Evolutionary conservation across 2,329 filamentous ascomycete species (phyloP).

Genomic region (Talaromyces pinophilus): DNA sequence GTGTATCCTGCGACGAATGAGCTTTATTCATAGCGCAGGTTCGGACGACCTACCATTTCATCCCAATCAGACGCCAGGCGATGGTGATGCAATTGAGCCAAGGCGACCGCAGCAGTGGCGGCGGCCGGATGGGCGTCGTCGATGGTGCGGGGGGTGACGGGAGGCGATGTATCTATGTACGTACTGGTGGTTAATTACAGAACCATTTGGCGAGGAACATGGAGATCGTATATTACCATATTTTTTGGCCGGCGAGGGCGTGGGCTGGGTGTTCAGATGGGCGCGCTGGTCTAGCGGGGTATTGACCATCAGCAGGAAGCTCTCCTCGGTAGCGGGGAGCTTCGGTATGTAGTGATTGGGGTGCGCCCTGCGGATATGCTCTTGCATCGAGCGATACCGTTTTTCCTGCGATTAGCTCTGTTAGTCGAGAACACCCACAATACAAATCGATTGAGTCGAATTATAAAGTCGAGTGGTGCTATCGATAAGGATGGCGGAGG

Average conservation of each 20-base stretch:
- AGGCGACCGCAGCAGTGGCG: constrained; percentile 77
- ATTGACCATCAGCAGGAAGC: constrained; percentile 94
- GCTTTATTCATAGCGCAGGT: background rate
- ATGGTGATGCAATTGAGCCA: constrained; percentile 81
- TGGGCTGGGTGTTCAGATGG: constrained; percentile 48
- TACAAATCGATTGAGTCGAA: background rate
- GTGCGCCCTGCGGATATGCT: constrained; percentile 96
- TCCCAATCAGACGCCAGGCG: constrained; percentile 77
- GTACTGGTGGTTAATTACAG: constrained; percentile 30
- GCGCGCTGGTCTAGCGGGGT: constrained; percentile 76
- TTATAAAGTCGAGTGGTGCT: background rate
- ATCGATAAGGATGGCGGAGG: constrained; percentile 23
- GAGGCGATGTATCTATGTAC: constrained; percentile 65
- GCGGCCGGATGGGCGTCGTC: constrained; percentile 70
- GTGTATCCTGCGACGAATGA: constrained; percentile 59
- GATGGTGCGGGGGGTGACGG: constrained; percentile 66
- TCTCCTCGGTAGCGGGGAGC: constrained; percentile 96
- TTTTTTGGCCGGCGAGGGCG: constrained; percentile 40
- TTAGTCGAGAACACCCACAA: background rate
- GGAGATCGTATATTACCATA: constrained; percentile 39
- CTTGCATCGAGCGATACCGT: constrained; percentile 97
- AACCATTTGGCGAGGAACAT: constrained; percentile 18
- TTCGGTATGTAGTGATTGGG: constrained; percentile 97
- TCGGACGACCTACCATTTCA: constrained; percentile 63
- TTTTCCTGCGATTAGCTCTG: constrained; percentile 67